Evolutionary conservation across 345 rosid species (phyloP), one percentile per base, ranked within the genome.

Genomic region (Moricandia moricandioides): DNA sequence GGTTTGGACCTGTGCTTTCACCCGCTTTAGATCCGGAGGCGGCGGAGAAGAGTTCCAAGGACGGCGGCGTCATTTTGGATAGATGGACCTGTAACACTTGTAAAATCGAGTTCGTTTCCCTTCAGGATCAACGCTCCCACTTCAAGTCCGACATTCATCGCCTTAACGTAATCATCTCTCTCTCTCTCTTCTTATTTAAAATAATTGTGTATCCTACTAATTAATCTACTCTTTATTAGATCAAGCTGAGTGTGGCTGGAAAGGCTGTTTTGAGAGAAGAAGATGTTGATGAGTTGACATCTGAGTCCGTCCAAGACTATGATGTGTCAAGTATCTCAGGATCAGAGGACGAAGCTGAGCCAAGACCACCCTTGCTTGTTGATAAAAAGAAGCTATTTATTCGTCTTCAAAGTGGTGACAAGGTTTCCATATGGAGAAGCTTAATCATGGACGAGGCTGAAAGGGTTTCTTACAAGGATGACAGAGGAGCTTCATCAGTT

Each of bases 21-120:
- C 35, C 75, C 12, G 52, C 54, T 40, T 75, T 73, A 68, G 76
- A 77, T 76, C 75, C 64, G 56, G 77, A 58, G 3, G 67, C 70
- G 43, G 89, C 83, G 55, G 83, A 78, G 34, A 77, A 59, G 29
- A 68, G 16, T 73, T 56, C 80, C 40, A 79, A 54, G 45, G 79
- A 65, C 62, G 87, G 67, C 34, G 80, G 69, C 39, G 80, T 65
- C 17, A 67, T 60, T 67, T 56, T 85, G 43, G 80, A 81, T 49
- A 81, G 97, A 78, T 95, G 92, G 97, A 95, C 97, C 21, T 95
- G 99, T 83, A 87, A 90, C 71, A 88, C 87, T 64, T 95, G 99
- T 82, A 81, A 82, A 83, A 85, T 82, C 27, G 99, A 88, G 78
- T 92, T 95, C 80, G 85, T 85, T 16, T 92, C 92, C 59, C 97